A percentile compares a stretch with the other conserved stretches of the same genome.
Conservation (phyloP, 179 eudicot species). For the Silene coronaria region DNA sequence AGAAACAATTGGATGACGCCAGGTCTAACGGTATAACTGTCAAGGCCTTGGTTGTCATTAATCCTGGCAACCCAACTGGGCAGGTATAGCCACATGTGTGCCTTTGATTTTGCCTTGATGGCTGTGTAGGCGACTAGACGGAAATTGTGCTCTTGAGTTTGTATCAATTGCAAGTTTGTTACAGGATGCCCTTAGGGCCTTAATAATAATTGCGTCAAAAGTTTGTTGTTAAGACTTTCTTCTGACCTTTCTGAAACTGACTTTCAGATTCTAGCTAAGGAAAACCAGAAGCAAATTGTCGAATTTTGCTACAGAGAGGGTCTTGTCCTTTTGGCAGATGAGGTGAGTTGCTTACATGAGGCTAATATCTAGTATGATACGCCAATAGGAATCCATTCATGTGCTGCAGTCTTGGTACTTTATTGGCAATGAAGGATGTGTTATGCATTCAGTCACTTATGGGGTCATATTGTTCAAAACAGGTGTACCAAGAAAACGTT, state of each 20-base stretch:
- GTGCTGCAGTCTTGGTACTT: background rate
- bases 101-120: background rate
- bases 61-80: slow-evolving; percentile 97
- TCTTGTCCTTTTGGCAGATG: slow-evolving; percentile 89
- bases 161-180: no score
- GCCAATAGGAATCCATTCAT: no score
- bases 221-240: background rate
- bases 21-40: slow-evolving; percentile 65
- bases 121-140: no score
- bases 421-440: background rate
- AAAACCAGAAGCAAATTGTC: slow-evolving; percentile 75
- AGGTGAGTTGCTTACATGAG: slow-evolving; percentile 38
- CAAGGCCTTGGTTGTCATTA: slow-evolving; percentile 85
- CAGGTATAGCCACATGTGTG: slow-evolving; percentile 41
- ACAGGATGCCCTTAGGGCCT: no score
- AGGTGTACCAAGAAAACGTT: slow-evolving; percentile 94
- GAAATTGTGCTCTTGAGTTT: no score
- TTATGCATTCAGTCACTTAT: background rate
- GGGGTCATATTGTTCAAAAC: slow-evolving; percentile 12
- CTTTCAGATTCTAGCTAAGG: slow-evolving; percentile 76
- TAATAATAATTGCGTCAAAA: no score
- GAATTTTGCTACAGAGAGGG: slow-evolving; percentile 84
- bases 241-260: slow-evolving; percentile 5
- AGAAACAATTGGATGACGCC: slow-evolving; percentile 67
- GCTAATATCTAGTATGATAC: background rate